Percentiles rank a stretch among this genome's conserved stretches.
These are phyloP conservation scores for Globisporangium nagaii DNA, from an alignment of 352 stramenopile species.

Conservation along the genomic window DNA sequence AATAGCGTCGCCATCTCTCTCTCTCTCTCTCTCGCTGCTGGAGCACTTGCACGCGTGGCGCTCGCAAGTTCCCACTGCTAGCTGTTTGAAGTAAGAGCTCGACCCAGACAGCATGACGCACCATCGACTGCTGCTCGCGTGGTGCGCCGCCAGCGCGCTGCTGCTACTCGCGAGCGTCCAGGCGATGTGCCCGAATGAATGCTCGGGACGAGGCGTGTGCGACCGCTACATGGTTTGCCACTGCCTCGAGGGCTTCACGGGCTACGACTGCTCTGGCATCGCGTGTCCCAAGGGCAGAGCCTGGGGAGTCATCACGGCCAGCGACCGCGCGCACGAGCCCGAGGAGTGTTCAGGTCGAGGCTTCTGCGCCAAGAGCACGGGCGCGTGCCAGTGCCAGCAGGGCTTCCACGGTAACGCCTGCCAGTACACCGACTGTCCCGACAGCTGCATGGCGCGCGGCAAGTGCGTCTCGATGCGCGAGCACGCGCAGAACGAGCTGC, in stretches of 20 bases:
- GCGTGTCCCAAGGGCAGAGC: constrained; percentile 40
- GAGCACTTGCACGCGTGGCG: too few relatives aligned
- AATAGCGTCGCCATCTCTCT: too few relatives aligned
- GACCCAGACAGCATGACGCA: not conserved
- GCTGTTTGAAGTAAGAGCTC: not conserved
- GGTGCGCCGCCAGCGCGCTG: not conserved
- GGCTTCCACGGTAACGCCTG: constrained; percentile 76
- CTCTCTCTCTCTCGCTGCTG: too few relatives aligned
- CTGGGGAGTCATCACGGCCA: constrained; percentile 43
- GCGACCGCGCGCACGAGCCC: constrained; percentile 37
- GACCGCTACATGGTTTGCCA: constrained; percentile 48
- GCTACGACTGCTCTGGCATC: constrained; percentile 60
- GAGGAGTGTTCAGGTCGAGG: constrained; percentile 63
- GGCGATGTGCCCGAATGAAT: constrained; percentile 49
- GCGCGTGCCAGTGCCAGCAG: constrained; percentile 75
- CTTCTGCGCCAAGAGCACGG: constrained; percentile 56
- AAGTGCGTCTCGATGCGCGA: constrained; percentile 71
- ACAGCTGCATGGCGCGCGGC: constrained; percentile 41
- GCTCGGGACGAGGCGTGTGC: constrained; percentile 52
- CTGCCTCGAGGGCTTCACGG: constrained; percentile 48
- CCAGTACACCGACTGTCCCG: constrained; percentile 44
- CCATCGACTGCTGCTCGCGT: not conserved
- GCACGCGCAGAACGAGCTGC: constrained; percentile 39
- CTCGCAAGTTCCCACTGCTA: not conserved
- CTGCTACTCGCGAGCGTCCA: not conserved